Evolutionary conservation across 192 early-diverging fungal species (phyloP).

Genomic region (Haplosporangium gracile): DNA sequence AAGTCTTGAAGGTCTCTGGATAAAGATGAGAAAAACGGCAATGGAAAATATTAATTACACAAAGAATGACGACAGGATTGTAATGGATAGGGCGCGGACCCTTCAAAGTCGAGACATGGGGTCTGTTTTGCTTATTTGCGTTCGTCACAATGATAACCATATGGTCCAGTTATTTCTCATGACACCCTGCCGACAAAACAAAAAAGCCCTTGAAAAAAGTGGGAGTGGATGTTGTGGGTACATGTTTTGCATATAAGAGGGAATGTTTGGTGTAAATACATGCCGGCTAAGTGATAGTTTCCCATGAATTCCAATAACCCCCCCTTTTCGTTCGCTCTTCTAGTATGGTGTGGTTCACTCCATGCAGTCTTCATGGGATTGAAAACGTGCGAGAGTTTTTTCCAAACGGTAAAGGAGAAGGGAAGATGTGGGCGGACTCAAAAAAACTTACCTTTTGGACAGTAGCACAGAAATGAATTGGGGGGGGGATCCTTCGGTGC

Average conservation of each 20-base stretch:
- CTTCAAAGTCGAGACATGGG: background rate
- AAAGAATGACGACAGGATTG: background rate
- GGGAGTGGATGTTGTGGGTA: background rate
- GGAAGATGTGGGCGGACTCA: background rate
- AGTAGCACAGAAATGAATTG: background rate
- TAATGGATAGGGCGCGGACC: background rate
- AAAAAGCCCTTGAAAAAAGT: background rate
- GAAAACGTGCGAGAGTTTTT: background rate
- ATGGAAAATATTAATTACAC: background rate
- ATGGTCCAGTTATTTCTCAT: background rate
- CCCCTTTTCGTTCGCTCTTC: background rate
- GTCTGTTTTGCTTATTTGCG: background rate
- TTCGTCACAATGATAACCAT: background rate
- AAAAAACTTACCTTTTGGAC: background rate
- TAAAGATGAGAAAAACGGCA: background rate
- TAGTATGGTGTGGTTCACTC: background rate
- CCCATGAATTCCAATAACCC: background rate
- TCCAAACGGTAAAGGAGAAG: background rate
- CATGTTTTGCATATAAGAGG: background rate
- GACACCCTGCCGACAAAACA: background rate
- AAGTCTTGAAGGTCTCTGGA: background rate
- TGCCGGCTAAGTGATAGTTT: background rate
- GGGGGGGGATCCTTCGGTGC: background rate
- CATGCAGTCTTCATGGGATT: background rate
- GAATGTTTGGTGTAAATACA: background rate